Conservation (phyloP, 352 stramenopile species). For the Phytophthora sp. region DNA sequence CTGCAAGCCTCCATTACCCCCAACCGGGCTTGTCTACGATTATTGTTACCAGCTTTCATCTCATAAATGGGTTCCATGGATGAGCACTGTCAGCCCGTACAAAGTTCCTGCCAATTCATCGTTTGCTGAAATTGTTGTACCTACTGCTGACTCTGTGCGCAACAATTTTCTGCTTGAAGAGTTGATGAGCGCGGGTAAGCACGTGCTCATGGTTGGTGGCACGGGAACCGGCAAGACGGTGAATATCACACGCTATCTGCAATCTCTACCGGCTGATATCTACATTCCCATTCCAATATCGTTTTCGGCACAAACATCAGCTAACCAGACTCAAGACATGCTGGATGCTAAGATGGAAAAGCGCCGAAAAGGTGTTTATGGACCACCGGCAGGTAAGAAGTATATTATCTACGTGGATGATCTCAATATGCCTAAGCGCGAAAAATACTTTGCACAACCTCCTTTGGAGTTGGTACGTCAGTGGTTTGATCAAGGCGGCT, state of each 20-base stretch:
- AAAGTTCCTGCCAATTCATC: constrained; percentile 74
- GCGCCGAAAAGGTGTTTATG: constrained; percentile 92
- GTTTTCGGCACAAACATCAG: constrained; percentile 93
- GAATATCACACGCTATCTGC: constrained; percentile 92
- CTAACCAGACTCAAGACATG: constrained; percentile 93
- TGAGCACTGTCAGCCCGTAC: constrained; percentile 91
- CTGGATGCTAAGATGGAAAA: constrained; percentile 95
- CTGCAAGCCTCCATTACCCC: constrained; percentile 59
- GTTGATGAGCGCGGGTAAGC: constrained; percentile 84
- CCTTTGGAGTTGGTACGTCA: constrained; percentile 95
- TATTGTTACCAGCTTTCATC: constrained; percentile 90
- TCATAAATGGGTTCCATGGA: constrained; percentile 94
- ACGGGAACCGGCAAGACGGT: constrained; percentile 96
- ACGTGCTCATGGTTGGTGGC: constrained; percentile 94
- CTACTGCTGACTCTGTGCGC: constrained; percentile 92
- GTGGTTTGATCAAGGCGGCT: constrained; percentile 94
- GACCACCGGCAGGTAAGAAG: constrained; percentile 90
- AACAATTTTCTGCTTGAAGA: constrained; percentile 93
- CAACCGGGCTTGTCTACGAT: constrained; percentile 86
- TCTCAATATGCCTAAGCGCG: constrained; percentile 95
- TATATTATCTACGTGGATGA: constrained; percentile 96
- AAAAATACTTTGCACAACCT: constrained; percentile 95
- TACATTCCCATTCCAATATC: constrained; percentile 93
- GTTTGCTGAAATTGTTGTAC: constrained; percentile 94
- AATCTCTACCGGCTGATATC: constrained; percentile 80